Evolutionary conservation across 2,329 filamentous ascomycete species (phyloP).

Genomic region (Colletotrichum eleusines): DNA sequence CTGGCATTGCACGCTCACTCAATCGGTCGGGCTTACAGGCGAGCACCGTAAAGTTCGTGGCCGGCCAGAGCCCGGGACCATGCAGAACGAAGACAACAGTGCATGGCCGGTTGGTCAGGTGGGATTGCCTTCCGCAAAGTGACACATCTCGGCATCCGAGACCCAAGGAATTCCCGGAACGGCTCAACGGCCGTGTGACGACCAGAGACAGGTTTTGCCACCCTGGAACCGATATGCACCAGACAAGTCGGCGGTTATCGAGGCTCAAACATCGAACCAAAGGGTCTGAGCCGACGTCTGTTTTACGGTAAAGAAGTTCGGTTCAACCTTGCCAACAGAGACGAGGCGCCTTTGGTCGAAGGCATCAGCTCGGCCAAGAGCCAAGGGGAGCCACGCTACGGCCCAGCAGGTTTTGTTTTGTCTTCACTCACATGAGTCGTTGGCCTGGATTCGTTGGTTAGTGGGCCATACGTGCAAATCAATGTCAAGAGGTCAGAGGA

Average conservation of each 20-base stretch:
- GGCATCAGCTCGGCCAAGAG: not conserved
- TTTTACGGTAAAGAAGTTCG: not conserved
- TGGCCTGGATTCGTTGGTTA: not conserved
- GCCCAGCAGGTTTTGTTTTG: no score
- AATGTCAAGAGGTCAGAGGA: slow-evolving; percentile 6
- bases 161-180: slow-evolving; percentile 15
- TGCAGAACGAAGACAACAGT: not conserved
- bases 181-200: not conserved
- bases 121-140: not conserved
- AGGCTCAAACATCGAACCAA: not conserved
- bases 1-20: not conserved
- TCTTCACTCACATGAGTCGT: not conserved
- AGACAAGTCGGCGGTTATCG: not conserved
- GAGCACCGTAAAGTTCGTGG: not conserved
- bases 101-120: slow-evolving; percentile 1
- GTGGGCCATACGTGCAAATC: not conserved
- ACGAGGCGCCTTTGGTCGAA: not conserved
- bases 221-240: not conserved
- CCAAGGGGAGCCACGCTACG: no score
- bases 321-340: not conserved
- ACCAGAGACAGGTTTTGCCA: slow-evolving; percentile 12
- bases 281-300: not conserved
- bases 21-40: not conserved
- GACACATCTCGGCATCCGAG: slow-evolving; percentile 31
- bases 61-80: not conserved